Evolutionary conservation across 768 basidiomycete genomes (phyloP).

Genomic region (Hysterangium stoloniferum): DNA sequence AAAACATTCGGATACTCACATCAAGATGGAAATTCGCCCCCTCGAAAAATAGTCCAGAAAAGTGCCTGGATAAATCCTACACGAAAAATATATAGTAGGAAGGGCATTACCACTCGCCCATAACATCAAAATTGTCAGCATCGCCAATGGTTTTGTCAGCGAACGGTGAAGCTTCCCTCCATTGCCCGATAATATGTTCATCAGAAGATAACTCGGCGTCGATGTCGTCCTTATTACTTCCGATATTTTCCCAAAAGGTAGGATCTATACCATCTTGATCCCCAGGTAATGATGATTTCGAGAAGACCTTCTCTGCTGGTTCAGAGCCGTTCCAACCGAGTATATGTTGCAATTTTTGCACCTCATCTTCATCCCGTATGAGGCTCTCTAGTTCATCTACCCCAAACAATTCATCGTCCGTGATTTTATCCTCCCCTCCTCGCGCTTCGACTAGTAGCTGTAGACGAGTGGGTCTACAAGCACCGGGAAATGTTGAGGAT

Average conservation of each 20-base stretch:
- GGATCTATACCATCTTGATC: not conserved
- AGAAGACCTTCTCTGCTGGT: not conserved
- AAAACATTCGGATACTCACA: conserved; percentile 3
- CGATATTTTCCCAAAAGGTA: not conserved
- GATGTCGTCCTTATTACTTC: not conserved
- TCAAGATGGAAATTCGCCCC: not conserved
- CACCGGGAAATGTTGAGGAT: conserved; percentile 15
- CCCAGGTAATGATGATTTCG: not conserved
- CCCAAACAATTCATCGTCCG: conserved; percentile 66
- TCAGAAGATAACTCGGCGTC: not conserved
- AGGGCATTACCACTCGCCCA: not conserved
- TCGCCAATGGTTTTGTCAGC: not conserved
- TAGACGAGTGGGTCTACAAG: conserved; percentile 50
- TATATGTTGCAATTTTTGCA: conserved; percentile 30
- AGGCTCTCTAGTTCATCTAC: conserved; percentile 61
- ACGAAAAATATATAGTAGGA: not conserved
- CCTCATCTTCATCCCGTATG: conserved; percentile 47
- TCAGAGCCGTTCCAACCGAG: conserved; percentile 27
- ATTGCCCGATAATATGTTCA: conserved; percentile 10
- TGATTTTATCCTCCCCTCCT: conserved; percentile 47
- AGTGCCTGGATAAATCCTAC: no score
- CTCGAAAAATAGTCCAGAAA: not conserved
- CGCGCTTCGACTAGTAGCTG: conserved; percentile 52
- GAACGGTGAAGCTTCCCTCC: conserved; percentile 7
- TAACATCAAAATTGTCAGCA: not conserved